Base-by-base conservation (phyloP, 495 filamentous ascomycete species). In the Articulospora tetracladia region DNA sequence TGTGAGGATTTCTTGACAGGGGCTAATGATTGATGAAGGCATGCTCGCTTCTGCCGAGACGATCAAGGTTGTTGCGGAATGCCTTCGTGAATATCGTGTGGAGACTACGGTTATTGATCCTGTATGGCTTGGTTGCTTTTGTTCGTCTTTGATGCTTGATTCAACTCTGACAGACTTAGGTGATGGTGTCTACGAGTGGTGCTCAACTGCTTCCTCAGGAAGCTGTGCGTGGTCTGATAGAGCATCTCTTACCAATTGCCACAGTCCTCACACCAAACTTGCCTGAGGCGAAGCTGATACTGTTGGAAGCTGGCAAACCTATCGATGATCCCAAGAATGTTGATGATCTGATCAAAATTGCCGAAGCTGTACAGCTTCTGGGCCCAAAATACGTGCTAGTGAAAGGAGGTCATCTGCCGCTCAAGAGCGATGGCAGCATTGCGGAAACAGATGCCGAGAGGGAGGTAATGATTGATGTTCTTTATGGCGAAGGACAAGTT, bases 101-200 rank as follows among this genome's bases (percentile, higher is more conserved):
- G 74, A 79, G n/a, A 74, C 68, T 7, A 75, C 89, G 44, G 89
- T 97, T 19, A 73, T 98, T 41, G 93, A 98, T 72, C 93, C 93
- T 27, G 92, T 93, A 87, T 22, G 57, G 49, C 44, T 34, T 17
- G 50, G 8, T 7, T 23, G 19, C 6, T 13, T 57, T 44, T 3
- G 3, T 44, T n/a, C n/a, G n/a, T 12, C 39, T 44, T 3, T 44
- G 8, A 19, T 11, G 4, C 17, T 44, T 17, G 32, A 19, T 12
- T 55, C 49, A 54, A 27, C 60, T 69, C 24, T 66, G 36, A 66
- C 23, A 47, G 8, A 1, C 2, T 17, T 58, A 95, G 89, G 92
- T 98, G 19, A 97, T 98, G 92, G 81, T 97, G 17, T 89, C 93
- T 8, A 97, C 93, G 1, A 90, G 85, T 48, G 92, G 92, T 17